These are phyloP conservation scores for Raffaelea albimanens DNA, from an alignment of 2,329 filamentous ascomycete species.

Conservation along the genomic window DNA sequence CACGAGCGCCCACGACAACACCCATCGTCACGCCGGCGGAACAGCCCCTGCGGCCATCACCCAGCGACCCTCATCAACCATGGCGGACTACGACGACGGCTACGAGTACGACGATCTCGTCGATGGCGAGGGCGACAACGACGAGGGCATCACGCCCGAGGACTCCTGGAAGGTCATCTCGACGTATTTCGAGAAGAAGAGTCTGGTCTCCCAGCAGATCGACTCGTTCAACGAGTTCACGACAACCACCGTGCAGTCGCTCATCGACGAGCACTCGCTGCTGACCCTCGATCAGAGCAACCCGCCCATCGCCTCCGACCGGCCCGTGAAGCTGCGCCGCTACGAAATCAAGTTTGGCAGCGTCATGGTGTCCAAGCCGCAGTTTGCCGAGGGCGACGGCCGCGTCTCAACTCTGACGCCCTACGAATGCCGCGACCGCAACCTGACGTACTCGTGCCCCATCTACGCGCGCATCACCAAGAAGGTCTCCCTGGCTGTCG, in stretches of 20 bases:
- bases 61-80: too few relatives aligned
- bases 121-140: slow-evolving; percentile 60
- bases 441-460: slow-evolving; percentile 88
- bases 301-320: slow-evolving; percentile 64
- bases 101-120: slow-evolving; percentile 34
- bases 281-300: slow-evolving; percentile 92
- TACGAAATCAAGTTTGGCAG: slow-evolving; percentile 94
- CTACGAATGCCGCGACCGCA: slow-evolving; percentile 90
- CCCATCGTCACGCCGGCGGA: too few relatives aligned
- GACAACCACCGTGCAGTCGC: slow-evolving; percentile 83
- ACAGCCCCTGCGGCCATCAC: too few relatives aligned
- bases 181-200: slow-evolving; percentile 93
- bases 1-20: too few relatives aligned
- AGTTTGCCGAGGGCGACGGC: slow-evolving; percentile 88
- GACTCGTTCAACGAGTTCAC: slow-evolving; percentile 99
- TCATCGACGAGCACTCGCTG: slow-evolving; percentile 85
- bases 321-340: slow-evolving; percentile 74
- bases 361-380: slow-evolving; percentile 79
- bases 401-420: slow-evolving; percentile 77
- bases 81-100: slow-evolving; percentile 48
- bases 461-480: slow-evolving; percentile 85
- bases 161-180: slow-evolving; percentile 98
- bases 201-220: slow-evolving; percentile 92
- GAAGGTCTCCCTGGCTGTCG: slow-evolving; percentile 73
- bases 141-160: slow-evolving; percentile 78